These are phyloP conservation scores for Podila verticillata DNA, from an alignment of 192 early-diverging fungal genomes.

Conservation along the genomic window DNA sequence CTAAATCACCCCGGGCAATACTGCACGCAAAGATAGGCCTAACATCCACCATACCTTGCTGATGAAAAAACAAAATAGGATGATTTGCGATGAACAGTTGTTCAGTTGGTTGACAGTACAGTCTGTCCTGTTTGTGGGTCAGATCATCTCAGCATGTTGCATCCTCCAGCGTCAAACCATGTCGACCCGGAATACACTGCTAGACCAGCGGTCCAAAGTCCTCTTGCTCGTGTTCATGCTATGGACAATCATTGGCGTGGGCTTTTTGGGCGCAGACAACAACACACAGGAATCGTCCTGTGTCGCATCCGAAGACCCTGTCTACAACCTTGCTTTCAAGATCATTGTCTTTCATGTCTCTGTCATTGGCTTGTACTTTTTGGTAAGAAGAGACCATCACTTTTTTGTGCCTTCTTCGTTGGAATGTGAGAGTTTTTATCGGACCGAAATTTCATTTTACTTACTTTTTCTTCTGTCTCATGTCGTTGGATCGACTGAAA, in stretches of 20 bases:
- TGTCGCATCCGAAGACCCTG: constrained; percentile 22
- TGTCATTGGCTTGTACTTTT: constrained; percentile 41
- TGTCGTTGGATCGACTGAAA: not conserved
- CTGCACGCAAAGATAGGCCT: no score
- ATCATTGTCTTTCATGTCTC: constrained; percentile 46
- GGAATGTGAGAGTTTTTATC: not conserved
- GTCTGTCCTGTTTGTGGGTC: constrained; percentile 25
- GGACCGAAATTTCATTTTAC: not conserved
- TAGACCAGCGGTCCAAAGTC: constrained; percentile 33
- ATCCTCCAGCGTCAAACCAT: constrained; percentile 39
- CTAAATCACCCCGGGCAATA: no score
- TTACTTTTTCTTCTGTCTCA: not conserved
- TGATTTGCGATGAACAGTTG: constrained; percentile 49
- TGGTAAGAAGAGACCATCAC: constrained; percentile 13
- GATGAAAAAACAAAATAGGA: not conserved
- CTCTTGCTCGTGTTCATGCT: constrained; percentile 35
- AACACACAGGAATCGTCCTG: constrained; percentile 16
- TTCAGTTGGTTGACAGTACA: constrained; percentile 51
- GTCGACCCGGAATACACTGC: constrained; percentile 14
- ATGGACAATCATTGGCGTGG: constrained; percentile 50
- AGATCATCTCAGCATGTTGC: constrained; percentile 30
- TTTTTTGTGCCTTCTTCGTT: not conserved
- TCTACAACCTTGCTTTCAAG: constrained; percentile 39
- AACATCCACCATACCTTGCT: not conserved
- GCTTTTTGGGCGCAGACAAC: constrained; percentile 25